phyloP scores from a whole-genome alignment of 202 grass and related monocot species.

The Carex arenaria region DNA sequence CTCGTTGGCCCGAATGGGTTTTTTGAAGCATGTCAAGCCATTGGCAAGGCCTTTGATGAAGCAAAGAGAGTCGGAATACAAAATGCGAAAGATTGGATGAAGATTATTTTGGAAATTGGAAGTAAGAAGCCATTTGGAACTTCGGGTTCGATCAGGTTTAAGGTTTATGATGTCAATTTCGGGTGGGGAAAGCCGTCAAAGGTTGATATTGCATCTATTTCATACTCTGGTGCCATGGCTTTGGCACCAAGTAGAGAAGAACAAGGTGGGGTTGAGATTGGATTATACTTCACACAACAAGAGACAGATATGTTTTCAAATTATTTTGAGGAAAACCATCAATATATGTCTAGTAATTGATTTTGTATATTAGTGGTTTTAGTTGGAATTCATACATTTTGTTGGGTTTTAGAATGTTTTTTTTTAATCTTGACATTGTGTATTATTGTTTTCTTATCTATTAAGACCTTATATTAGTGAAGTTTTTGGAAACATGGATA shows the following conservation, averaged over 20 bases:
- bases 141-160: constrained; percentile 19
- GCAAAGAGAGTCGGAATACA: not conserved
- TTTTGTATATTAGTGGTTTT: not conserved
- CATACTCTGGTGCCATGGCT: constrained; percentile 5
- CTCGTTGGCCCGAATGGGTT: constrained; percentile 4
- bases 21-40: constrained; percentile 15
- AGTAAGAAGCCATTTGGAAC: not conserved
- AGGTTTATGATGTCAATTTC: constrained; percentile 26
- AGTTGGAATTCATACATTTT: not conserved
- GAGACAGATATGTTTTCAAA: not conserved
- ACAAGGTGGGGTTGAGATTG: constrained; percentile 30
- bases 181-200: constrained; percentile 10
- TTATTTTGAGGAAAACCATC: not conserved
- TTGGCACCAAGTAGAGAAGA: not conserved
- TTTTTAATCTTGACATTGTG: not conserved
- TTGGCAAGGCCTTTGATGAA: constrained; percentile 20
- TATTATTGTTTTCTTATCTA: not conserved
- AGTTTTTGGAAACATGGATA: too few relatives aligned
- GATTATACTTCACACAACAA: not conserved
- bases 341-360: not conserved
- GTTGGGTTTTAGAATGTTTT: not conserved
- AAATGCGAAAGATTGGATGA: not conserved
- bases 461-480: not conserved
- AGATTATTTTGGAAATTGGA: not conserved
- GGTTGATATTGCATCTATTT: constrained; percentile 3